A percentile compares a stretch with the other conserved stretches of the same genome.
Conservation (phyloP, 1,139 yeast species). For the Lodderomyces parapsilosis region DNA sequence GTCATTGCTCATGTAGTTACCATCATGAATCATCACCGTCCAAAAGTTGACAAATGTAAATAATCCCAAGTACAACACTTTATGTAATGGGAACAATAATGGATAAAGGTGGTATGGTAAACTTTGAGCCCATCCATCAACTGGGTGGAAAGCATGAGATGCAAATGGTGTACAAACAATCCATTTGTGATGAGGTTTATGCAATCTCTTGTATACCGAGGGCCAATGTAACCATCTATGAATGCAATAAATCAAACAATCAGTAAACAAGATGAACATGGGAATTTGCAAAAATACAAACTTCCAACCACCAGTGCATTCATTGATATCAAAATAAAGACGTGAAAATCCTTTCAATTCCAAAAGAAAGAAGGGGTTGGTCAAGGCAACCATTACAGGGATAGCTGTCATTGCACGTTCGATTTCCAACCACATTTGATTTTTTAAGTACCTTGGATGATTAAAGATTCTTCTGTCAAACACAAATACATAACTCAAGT, state of each 20-base stretch:
- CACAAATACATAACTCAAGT: constrained; percentile 68
- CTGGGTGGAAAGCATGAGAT: constrained; percentile 97
- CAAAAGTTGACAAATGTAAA: constrained; percentile 93
- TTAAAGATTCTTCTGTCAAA: constrained; percentile 88
- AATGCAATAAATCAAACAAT: constrained; percentile 84
- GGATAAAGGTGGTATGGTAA: constrained; percentile 92
- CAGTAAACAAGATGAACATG: constrained; percentile 84
- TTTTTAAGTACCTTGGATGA: constrained; percentile 93
- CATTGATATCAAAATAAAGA: constrained; percentile 65
- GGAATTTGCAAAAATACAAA: constrained; percentile 69
- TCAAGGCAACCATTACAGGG: constrained; percentile 82
- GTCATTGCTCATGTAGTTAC: constrained; percentile 89
- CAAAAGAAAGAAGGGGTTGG: constrained; percentile 84
- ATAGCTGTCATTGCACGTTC: constrained; percentile 75
- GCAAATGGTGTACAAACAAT: constrained; percentile 98
- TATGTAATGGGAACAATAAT: constrained; percentile 87
- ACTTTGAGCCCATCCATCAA: constrained; percentile 92
- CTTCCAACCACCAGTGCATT: constrained; percentile 67
- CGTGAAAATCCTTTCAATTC: constrained; percentile 84
- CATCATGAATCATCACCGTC: constrained; percentile 99
- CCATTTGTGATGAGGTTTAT: constrained; percentile 99
- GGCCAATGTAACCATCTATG: constrained; percentile 96
- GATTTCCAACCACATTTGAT: constrained; percentile 85
- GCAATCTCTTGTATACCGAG: constrained; percentile 74
- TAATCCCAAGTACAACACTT: constrained; percentile 72